phyloP scores from a whole-genome alignment of 441 rosid genomes.

The Corymbia citriodora region DNA sequence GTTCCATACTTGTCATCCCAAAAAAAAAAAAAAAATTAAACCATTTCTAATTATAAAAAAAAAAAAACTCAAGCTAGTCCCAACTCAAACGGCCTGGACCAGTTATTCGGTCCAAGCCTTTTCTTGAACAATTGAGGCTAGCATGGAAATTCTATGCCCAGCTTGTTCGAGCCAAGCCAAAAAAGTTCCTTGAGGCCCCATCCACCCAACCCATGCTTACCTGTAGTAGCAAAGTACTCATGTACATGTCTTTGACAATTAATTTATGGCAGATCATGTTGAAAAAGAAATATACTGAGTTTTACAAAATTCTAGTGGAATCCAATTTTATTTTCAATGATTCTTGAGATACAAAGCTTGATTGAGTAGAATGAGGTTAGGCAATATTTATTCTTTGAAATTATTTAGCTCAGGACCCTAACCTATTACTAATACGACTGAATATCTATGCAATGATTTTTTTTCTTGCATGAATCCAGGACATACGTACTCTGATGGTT shows the following conservation, averaged over 20 bases:
- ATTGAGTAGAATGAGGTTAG: not conserved
- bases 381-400: not conserved
- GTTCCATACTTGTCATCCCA: not conserved
- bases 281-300: not conserved
- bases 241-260: not conserved
- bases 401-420: not conserved
- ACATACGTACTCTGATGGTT: not conserved
- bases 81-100: not conserved
- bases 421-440: not conserved
- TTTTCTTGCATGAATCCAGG: not conserved
- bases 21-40: not conserved
- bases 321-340: not conserved
- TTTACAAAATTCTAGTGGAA: not conserved
- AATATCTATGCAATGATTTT: not conserved
- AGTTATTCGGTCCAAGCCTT: not conserved
- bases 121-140: not conserved
- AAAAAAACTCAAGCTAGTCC: not conserved
- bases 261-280: not conserved
- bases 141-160: not conserved
- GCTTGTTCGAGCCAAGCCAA: not conserved
- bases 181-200: not conserved
- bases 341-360: not conserved
- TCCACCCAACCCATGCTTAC: not conserved
- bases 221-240: not conserved
- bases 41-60: not conserved